Base-by-base conservation (phyloP, 768 basidiomycete genomes). In the Piloderma croceum region DNA sequence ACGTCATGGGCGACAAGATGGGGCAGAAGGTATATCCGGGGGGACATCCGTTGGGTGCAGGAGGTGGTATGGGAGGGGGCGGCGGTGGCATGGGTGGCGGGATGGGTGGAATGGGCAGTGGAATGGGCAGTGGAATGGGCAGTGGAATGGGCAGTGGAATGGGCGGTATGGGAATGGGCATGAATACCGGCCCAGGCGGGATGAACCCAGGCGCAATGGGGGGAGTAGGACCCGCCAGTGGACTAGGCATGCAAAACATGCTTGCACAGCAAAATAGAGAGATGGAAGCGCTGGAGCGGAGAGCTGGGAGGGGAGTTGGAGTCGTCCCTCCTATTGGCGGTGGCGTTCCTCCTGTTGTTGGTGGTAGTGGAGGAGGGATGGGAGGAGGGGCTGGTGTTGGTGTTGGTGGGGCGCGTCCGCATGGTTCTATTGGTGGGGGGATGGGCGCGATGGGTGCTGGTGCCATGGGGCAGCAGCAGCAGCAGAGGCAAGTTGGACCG, bases 271-370 rank as follows among this genome's bases (percentile, higher is more conserved):
- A 86, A 51, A 87, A 80, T 45, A 76, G 45, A 43, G 75, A 69
- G 24, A 83, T 88, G 81, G 84, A 83, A 46, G 70, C 77, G 22
- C 48, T 88, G 31, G 87, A 90, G 44, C 67, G 81, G 42, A 57
- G 70, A 31, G 66, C 73, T 45, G 65, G 77, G 42, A 80, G 81
- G 40, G 63, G 81, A 11, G 83, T 83, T 46, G 65, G 80, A 34
- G 69, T 59, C 38, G 53, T 46, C 25, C 44, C 63, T 39, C 58
- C 76, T 20, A 73, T 72, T 19, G 62, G 73, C 35, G 68, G 65
- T 48, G 68, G 58, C 19, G 68, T 64, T 34, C 62, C 69, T 44
- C 54, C 53, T 31, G 57, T 51, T 29, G 77, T 73, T 57, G 57
- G 65, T 59, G 20, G 22, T 34, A 17, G 27, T 48, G 31, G n/a